Percentiles rank a stretch among this genome's conserved stretches.
Conservation (phyloP, 2,329 filamentous ascomycete species). For the Exophiala sp. region DNA sequence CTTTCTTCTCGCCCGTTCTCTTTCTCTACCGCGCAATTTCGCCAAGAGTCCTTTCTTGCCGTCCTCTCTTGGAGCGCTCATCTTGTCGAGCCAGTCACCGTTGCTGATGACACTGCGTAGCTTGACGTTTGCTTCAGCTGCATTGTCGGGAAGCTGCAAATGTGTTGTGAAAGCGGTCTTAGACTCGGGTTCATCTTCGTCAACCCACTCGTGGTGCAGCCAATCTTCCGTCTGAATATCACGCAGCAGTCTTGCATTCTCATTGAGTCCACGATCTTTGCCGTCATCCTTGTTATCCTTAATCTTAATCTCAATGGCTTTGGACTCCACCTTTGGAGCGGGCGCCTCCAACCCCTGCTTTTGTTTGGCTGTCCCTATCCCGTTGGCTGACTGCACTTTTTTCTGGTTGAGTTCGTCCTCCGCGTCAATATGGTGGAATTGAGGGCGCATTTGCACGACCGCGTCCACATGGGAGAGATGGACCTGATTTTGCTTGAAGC, state of each 20-base stretch:
- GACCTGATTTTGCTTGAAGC: constrained; percentile 77
- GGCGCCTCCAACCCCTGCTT: constrained; percentile 35
- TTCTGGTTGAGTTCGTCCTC: constrained; percentile 63
- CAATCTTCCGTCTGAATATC: constrained; percentile 76
- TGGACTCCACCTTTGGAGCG: constrained; percentile 53
- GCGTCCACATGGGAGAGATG: constrained; percentile 79
- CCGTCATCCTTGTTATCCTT: constrained; percentile 57
- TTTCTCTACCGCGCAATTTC: constrained; percentile 27
- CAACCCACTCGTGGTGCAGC: constrained; percentile 70
- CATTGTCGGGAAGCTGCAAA: constrained; percentile 53
- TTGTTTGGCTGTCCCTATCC: constrained; percentile 28
- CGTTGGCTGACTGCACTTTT: constrained; percentile 36
- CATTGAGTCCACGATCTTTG: constrained; percentile 46
- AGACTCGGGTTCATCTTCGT: constrained; percentile 58
- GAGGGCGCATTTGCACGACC: constrained; percentile 81
- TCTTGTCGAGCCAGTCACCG: constrained; percentile 56
- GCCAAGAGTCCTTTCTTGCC: constrained; percentile 27
- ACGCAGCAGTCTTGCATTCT: constrained; percentile 71
- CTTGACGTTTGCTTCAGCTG: constrained; percentile 41
- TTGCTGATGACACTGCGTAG: constrained; percentile 53
- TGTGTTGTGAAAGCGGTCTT: constrained; percentile 65
- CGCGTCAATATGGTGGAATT: constrained; percentile 90
- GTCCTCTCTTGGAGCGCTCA: constrained; percentile 50
- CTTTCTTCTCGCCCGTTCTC: constrained; percentile 27
- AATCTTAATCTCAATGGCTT: constrained; percentile 79